Conservation (phyloP, 306 rosid genomes). For the Vigna mungo region DNA sequence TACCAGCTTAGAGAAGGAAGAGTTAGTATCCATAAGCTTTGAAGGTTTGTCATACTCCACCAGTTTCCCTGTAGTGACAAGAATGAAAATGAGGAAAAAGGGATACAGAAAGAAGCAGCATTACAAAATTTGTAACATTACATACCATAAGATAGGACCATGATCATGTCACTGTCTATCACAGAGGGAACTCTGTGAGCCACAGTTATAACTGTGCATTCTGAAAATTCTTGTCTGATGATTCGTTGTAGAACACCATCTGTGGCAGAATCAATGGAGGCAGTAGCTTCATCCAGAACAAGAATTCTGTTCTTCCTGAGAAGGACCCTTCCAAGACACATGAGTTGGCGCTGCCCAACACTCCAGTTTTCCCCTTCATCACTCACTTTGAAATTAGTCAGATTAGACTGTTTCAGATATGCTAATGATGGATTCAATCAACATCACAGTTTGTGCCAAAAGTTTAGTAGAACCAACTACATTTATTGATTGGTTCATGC, state of each 20-base stretch:
- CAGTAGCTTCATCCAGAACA: slow-evolving; percentile 81
- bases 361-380: slow-evolving; percentile 87
- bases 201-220: slow-evolving; percentile 67
- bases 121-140: not conserved
- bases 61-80: slow-evolving; percentile 52
- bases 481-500: not conserved
- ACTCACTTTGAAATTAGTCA: slow-evolving; percentile 48
- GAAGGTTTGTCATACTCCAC: slow-evolving; percentile 71
- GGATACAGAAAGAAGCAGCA: not conserved
- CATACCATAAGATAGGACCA: slow-evolving; percentile 76
- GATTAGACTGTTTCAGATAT: not conserved
- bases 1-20: slow-evolving; percentile 70
- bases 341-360: slow-evolving; percentile 71
- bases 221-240: slow-evolving; percentile 64
- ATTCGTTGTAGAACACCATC: slow-evolving; percentile 62
- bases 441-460: not conserved
- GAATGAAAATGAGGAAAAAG: not conserved
- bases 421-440: not conserved
- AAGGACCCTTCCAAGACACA: slow-evolving; percentile 76
- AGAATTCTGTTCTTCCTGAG: slow-evolving; percentile 67
- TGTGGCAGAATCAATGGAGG: slow-evolving; percentile 73
- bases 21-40: slow-evolving; percentile 58
- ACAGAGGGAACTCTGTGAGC: slow-evolving; percentile 84
- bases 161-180: slow-evolving; percentile 75
- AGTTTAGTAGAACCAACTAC: not conserved